Evolutionary conservation across 2,329 filamentous ascomycete species (phyloP).

Genomic region (Fusarium cyanostomum): DNA sequence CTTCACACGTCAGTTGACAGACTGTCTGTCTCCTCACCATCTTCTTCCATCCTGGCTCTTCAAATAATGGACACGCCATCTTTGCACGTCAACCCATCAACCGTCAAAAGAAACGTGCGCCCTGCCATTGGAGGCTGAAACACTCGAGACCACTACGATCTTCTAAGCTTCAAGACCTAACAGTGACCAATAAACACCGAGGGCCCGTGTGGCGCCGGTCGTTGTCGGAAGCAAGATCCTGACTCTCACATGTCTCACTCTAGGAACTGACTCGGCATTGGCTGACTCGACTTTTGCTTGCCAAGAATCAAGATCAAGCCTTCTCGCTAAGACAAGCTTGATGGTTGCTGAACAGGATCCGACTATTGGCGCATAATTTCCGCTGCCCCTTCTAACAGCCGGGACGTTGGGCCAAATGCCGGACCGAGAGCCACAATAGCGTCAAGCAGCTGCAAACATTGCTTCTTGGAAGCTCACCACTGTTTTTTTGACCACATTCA

Average conservation of each 20-base stretch:
- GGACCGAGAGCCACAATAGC: background rate
- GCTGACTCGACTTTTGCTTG: background rate
- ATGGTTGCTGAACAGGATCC: constrained; percentile 8
- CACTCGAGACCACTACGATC: background rate
- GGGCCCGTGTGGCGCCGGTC: background rate
- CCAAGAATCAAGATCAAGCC: constrained; percentile 10
- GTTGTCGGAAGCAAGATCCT: constrained; percentile 2
- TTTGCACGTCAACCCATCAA: background rate
- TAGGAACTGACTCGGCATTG: background rate
- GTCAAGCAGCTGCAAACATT: background rate
- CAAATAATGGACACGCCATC: background rate
- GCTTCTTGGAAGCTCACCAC: no score
- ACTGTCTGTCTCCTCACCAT: background rate
- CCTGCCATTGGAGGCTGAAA: background rate
- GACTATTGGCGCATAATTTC: constrained; percentile 31
- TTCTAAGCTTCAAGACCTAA: background rate
- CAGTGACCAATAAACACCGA: background rate
- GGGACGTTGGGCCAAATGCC: constrained; percentile 12
- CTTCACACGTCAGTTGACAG: background rate
- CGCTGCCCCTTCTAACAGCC: constrained; percentile 18
- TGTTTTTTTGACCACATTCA: no score
- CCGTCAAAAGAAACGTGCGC: background rate
- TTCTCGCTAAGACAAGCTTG: background rate
- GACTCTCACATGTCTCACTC: constrained; percentile 9
- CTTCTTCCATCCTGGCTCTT: background rate